Evolutionary conservation across 345 rosid genomes (phyloP).

Genomic region (Camelina sativa): DNA sequence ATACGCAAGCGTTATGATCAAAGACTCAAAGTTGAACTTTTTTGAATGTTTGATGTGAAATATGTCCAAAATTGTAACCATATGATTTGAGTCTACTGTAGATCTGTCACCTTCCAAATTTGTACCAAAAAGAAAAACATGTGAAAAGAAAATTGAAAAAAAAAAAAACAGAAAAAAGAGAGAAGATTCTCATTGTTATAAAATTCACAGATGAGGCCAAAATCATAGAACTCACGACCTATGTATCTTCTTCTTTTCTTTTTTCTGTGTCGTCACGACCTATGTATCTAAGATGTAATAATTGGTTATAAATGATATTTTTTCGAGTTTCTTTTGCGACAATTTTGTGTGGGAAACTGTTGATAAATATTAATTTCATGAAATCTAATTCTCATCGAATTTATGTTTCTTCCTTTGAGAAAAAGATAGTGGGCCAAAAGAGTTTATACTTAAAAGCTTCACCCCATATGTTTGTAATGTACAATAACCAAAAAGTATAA

Average conservation of each 20-base stretch:
- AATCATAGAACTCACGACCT: slow-evolving; percentile 36
- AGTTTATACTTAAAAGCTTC: slow-evolving; percentile 1
- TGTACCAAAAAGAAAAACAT: slow-evolving; percentile 32
- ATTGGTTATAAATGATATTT: slow-evolving; percentile 30
- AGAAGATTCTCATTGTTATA: slow-evolving; percentile 36
- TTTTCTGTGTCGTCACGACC: slow-evolving; percentile 39
- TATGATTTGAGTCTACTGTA: slow-evolving; percentile 39
- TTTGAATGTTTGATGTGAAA: slow-evolving; percentile 42
- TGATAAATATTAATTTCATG: slow-evolving; percentile 6
- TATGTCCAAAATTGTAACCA: slow-evolving; percentile 46
- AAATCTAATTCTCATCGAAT: slow-evolving; percentile 26
- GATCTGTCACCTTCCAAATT: slow-evolving; percentile 38
- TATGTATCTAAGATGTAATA: slow-evolving; percentile 44
- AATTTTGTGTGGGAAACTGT: slow-evolving; percentile 19
- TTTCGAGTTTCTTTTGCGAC: slow-evolving; percentile 14
- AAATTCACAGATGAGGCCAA: slow-evolving; percentile 35
- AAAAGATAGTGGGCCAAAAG: slow-evolving; percentile 45
- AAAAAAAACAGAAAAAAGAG: slow-evolving; percentile 1
- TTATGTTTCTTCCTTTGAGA: slow-evolving; percentile 29
- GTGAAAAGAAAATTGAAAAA: neutral
- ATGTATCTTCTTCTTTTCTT: slow-evolving; percentile 16
- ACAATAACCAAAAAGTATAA: slow-evolving; percentile 14
- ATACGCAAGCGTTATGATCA: slow-evolving; percentile 42
- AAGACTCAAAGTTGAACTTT: slow-evolving; percentile 3
- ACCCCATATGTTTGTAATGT: neutral